Evolutionary conservation across 2,329 filamentous ascomycete genomes (phyloP).

Genomic region (Trichoderma simmonsii): DNA sequence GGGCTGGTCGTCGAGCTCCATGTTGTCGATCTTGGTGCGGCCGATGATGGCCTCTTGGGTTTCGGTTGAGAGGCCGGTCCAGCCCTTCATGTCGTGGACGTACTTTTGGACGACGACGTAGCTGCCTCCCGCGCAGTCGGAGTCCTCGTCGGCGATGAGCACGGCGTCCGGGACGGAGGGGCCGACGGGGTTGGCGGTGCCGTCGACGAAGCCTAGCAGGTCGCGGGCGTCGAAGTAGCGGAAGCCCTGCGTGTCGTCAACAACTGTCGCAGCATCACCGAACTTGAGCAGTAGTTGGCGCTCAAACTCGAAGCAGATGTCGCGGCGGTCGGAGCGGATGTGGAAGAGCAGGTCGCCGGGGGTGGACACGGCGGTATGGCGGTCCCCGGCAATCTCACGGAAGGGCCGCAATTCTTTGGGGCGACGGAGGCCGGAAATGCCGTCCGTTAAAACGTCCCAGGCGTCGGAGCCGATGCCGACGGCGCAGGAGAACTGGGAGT

Average conservation of each 20-base stretch:
- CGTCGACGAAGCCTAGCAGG: constrained; percentile 58
- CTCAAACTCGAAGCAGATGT: constrained; percentile 59
- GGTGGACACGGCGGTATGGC: constrained; percentile 52
- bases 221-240: constrained; percentile 59
- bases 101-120: constrained; percentile 61
- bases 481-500: constrained; percentile 46
- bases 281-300: constrained; percentile 50
- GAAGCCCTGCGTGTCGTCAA: constrained; percentile 55
- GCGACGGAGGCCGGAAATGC: constrained; percentile 36
- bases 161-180: constrained; percentile 40
- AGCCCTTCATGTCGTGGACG: constrained; percentile 48
- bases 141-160: constrained; percentile 43
- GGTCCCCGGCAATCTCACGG: constrained; percentile 42
- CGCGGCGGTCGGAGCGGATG: constrained; percentile 54
- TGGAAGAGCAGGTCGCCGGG: constrained; percentile 58
- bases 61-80: constrained; percentile 46
- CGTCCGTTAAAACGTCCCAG: constrained; percentile 44
- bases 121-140: constrained; percentile 44
- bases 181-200: constrained; percentile 56
- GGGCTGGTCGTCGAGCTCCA: constrained; percentile 54
- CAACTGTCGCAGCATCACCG: constrained; percentile 44
- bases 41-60: constrained; percentile 56
- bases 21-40: constrained; percentile 55
- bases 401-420: constrained; percentile 49
- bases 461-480: constrained; percentile 52